Evolutionary conservation across 116 monocot species (phyloP), one percentile per base, ranked within the genome.

Genomic region (Trichopus zeylanicus): DNA sequence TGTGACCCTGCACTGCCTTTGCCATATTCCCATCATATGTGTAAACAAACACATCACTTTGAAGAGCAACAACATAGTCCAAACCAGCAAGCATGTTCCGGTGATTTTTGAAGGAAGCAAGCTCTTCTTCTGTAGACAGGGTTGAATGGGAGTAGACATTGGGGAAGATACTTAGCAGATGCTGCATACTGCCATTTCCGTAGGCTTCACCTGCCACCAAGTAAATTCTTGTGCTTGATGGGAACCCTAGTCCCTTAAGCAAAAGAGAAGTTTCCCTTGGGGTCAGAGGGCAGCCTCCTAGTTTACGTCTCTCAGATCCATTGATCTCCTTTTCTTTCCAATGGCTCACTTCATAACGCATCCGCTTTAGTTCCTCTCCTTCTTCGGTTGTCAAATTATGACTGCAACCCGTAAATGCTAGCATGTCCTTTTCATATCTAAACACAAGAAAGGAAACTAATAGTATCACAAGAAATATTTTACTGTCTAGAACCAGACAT

Each of bases 261-360:
- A 95, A 61, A 72, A 95, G 84, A 51, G 90, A 78, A 47, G 95
- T 95, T 65, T 95, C 95, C 51, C 90, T 68, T 3, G 95, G 95
- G 4, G 95, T 95, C 63, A 95, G 64, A 46, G 95, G 95, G 56
- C 95, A 90, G 28, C 87, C 91, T 16, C 95, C 95, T 13, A 76
- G 51, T 28, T 62, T 69, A 56, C 95, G 60, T 58, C 75, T 78
- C 59, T 90, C 90, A 31, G 72, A 61, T 65, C 73, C 86, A 73
- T 95, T 76, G 49, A 95, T 95, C 58, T 90, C 95, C 53, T 95
- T 95, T 61, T 95, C 95, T 59, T 95, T 95, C 95, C 95, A 94
- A 34, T 94, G 94, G 56, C 65, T 73, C 53, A 90, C 84, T 28
- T 87, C 81, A 70, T 90, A 79, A 39, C 90, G 83, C 95, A 95